Evolutionary conservation across 768 basidiomycete species (phyloP).

Genomic region (Trametes coccinea): DNA sequence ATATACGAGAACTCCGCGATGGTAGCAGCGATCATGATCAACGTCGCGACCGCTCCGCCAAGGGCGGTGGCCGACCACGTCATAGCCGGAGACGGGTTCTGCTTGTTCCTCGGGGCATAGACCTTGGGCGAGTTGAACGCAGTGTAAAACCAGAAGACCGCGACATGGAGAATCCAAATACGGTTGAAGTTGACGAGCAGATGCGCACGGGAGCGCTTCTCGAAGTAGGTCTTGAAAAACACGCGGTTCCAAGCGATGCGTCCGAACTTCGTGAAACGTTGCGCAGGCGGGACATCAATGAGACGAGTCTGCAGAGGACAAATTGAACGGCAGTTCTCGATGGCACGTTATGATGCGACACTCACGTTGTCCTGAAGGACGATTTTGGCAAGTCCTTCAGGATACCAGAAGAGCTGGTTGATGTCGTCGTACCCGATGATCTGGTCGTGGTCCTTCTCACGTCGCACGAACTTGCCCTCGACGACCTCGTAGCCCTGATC

Average conservation of each 20-base stretch:
- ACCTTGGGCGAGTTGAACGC: conserved; percentile 95
- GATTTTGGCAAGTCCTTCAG: conserved; percentile 94
- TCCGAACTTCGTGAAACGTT: conserved; percentile 91
- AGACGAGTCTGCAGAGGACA: conserved; percentile 70
- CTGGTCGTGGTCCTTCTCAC: conserved; percentile 92
- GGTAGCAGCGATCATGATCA: conserved; percentile 94
- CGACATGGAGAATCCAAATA: conserved; percentile 94
- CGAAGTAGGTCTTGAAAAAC: conserved; percentile 99
- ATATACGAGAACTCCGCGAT: conserved; percentile 95
- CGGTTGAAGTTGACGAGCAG: conserved; percentile 99
- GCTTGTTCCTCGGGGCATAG: conserved; percentile 71
- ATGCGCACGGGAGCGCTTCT: conserved; percentile 92
- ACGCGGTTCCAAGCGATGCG: conserved; percentile 92
- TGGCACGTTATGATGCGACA: conserved; percentile 11
- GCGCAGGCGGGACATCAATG: conserved; percentile 86
- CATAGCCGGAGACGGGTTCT: conserved; percentile 80
- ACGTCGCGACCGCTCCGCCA: conserved; percentile 91
- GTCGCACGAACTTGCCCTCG: conserved; percentile 92
- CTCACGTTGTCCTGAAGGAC: conserved; percentile 83
- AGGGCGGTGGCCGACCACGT: conserved; percentile 93
- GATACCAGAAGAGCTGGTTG: conserved; percentile 99
- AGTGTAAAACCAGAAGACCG: conserved; percentile 96
- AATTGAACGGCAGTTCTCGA: conserved; percentile 1
- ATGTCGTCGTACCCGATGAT: conserved; percentile 99
- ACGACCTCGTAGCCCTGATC: conserved; percentile 97